Conservation (phyloP, 2,329 filamentous ascomycete species). For the Verticillium tricorpus region DNA sequence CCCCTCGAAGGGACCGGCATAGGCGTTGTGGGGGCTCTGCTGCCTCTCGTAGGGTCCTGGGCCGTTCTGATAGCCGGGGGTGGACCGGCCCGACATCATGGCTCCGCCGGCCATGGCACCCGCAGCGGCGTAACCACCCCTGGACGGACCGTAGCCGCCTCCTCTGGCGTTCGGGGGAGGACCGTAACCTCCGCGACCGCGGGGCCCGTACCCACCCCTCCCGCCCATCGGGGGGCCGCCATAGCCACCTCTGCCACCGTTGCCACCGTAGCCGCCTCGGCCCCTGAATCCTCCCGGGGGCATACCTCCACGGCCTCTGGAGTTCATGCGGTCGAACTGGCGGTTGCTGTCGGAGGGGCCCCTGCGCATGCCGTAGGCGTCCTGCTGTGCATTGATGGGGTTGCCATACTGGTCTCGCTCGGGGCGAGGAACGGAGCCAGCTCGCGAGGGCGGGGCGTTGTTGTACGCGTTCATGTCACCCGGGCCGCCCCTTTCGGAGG, state of each 20-base stretch:
- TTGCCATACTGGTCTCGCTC: slow-evolving; percentile 63
- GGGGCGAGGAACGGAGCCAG: slow-evolving; percentile 30
- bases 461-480: slow-evolving; percentile 27
- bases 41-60: slow-evolving; percentile 31
- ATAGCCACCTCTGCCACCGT: slow-evolving; percentile 39
- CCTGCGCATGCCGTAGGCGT: slow-evolving; percentile 42
- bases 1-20: slow-evolving; percentile 31
- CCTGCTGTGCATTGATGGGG: slow-evolving; percentile 35
- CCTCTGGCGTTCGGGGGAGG: slow-evolving; percentile 22
- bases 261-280: slow-evolving; percentile 31
- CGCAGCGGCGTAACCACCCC: slow-evolving; percentile 5
- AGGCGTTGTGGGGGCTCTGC: slow-evolving; percentile 30
- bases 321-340: slow-evolving; percentile 38
- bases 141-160: slow-evolving; percentile 21
- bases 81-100: slow-evolving; percentile 17
- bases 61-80: neutral
- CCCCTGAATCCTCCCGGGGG: slow-evolving; percentile 38
- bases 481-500: slow-evolving; percentile 32
- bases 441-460: slow-evolving; percentile 25
- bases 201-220: slow-evolving; percentile 43
- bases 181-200: slow-evolving; percentile 40
- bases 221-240: slow-evolving; percentile 27
- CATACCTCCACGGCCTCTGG: slow-evolving; percentile 48
- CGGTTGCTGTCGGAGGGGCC: slow-evolving; percentile 29
- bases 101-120: slow-evolving; percentile 28